These are phyloP conservation scores for Mucor sp. DNA, from an alignment of 371 early-diverging fungal genomes.

Conservation along the genomic window DNA sequence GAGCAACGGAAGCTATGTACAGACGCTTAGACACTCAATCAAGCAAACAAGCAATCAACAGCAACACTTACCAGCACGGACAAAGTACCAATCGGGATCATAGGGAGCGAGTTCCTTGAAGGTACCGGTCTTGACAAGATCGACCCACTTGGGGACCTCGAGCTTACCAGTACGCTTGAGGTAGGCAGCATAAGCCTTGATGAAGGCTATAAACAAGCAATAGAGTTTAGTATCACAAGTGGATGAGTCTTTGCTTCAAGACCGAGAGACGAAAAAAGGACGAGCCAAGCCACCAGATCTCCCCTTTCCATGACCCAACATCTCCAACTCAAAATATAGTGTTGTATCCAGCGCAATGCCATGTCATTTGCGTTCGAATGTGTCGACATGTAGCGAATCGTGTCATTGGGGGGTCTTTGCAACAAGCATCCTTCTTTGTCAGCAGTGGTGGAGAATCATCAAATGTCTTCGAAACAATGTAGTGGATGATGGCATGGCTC, in stretches of 20 bases:
- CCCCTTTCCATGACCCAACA: not conserved
- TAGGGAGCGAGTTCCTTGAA: slow-evolving; percentile 95
- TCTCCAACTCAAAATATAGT: not conserved
- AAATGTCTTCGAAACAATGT: not conserved
- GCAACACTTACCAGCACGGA: slow-evolving; percentile 78
- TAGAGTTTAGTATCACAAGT: not conserved
- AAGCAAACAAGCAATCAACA: not conserved
- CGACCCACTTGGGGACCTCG: slow-evolving; percentile 97
- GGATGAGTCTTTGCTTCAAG: not conserved
- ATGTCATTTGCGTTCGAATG: not conserved
- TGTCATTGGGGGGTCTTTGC: not conserved
- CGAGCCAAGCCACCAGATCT: slow-evolving; percentile 24
- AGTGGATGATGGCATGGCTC: not conserved
- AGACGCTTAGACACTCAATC: not conserved
- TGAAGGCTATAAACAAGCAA: slow-evolving; percentile 59
- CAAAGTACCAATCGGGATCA: slow-evolving; percentile 98
- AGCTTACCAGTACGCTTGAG: slow-evolving; percentile 96
- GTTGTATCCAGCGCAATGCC: not conserved
- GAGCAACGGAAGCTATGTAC: slow-evolving; percentile 85
- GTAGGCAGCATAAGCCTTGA: slow-evolving; percentile 96
- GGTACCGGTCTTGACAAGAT: slow-evolving; percentile 95
- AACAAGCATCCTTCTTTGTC: not conserved
- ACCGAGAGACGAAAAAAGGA: slow-evolving; percentile 1
- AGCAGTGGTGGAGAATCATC: not conserved
- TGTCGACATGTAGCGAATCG: not conserved